Percentiles rank a stretch among this genome's conserved stretches.
Evolutionary conservation across 805 yeast genomes (phyloP).

Genomic region (Candida methanosorbosa): DNA sequence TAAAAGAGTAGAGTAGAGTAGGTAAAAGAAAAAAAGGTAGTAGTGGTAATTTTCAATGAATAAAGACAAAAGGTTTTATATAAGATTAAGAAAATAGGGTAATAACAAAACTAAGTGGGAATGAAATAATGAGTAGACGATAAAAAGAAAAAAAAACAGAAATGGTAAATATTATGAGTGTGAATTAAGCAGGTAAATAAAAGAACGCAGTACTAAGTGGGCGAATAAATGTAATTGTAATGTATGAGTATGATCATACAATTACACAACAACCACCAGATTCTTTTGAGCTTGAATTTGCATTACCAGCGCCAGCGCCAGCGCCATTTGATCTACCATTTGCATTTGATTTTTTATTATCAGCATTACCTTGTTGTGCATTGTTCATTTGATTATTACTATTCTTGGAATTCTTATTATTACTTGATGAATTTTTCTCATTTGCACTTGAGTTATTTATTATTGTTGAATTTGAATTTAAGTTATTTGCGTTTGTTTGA

Average conservation of each 20-base stretch:
- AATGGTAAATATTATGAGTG: no score
- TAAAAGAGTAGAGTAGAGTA: no score
- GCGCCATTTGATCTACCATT: background rate
- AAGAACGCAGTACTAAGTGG: background rate
- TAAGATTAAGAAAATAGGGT: no score
- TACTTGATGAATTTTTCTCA: background rate
- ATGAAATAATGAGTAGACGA: background rate
- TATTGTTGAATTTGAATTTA: background rate
- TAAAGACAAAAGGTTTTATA: no score
- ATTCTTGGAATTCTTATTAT: no score
- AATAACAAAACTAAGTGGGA: no score
- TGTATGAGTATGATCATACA: slow-evolving; percentile 10
- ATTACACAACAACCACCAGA: slow-evolving; percentile 26
- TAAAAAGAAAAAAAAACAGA: background rate
- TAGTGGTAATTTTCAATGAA: no score
- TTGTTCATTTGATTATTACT: no score
- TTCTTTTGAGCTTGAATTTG: slow-evolving; percentile 4
- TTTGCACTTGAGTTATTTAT: no score
- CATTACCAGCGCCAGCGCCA: slow-evolving; percentile 6
- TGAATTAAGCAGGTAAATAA: background rate
- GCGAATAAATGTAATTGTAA: background rate
- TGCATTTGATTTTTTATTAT: background rate
- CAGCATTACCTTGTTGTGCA: background rate
- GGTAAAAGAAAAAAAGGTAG: no score
- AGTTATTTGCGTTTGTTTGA: background rate